Evolutionary conservation across 108 stramenopile genomes (phyloP).

Genomic region (Conticribra guillardii): DNA sequence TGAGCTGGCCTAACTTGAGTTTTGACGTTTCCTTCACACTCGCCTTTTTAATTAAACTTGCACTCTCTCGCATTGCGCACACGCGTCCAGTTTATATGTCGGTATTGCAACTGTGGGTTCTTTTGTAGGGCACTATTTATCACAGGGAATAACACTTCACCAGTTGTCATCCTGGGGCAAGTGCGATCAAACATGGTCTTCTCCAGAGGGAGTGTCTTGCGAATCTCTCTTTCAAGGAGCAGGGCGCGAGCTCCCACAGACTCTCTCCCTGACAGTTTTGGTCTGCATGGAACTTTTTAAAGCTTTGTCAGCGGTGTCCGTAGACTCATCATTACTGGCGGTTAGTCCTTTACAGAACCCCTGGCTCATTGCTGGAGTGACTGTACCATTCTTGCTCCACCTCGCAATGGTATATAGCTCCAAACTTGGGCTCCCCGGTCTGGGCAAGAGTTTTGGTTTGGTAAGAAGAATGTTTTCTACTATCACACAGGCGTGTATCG

Average conservation of each 20-base stretch:
- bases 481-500: too few species aligned
- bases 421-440: constrained; percentile 52
- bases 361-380: constrained; percentile 91
- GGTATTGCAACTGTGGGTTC: constrained; percentile 95
- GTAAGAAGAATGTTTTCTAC: constrained; percentile 46
- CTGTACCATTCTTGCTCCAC: constrained; percentile 90
- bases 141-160: constrained; percentile 61
- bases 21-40: constrained; percentile 23
- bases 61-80: too few species aligned
- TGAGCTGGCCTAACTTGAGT: not conserved
- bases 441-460: constrained; percentile 90
- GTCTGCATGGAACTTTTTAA: constrained; percentile 98
- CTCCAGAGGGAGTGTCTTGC: constrained; percentile 55
- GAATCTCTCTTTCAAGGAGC: constrained; percentile 79
- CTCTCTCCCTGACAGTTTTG: constrained; percentile 90
- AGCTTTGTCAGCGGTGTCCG: constrained; percentile 95
- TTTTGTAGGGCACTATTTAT: constrained; percentile 91
- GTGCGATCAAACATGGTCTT: constrained; percentile 53
- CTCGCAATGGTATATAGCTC: constrained; percentile 84
- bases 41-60: too few species aligned
- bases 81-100: constrained; percentile 83
- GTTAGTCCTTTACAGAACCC: constrained; percentile 91
- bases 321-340: constrained; percentile 86
- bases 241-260: constrained; percentile 86
- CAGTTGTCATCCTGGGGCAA: constrained; percentile 67